These are phyloP conservation scores for Cryphonectria parasitica DNA, from an alignment of 2,329 filamentous ascomycete species.

Conservation along the genomic window DNA sequence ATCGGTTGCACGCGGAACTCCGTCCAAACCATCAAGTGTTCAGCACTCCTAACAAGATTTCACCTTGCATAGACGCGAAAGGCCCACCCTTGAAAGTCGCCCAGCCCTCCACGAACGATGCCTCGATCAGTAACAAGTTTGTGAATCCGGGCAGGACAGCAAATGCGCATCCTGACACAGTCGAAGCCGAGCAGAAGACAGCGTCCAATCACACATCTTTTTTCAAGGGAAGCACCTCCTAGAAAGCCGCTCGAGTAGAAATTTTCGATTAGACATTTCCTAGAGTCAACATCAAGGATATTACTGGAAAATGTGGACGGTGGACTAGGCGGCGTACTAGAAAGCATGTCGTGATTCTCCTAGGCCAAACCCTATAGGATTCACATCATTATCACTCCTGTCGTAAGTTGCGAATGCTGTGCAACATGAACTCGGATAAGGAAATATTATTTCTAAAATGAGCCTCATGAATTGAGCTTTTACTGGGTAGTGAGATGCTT, in stretches of 20 bases:
- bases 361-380: background rate
- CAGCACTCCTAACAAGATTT: background rate
- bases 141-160: constrained; percentile 21
- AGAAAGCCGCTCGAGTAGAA: background rate
- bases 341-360: too few species aligned
- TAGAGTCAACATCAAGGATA: too few species aligned
- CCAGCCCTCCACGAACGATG: constrained; percentile 21
- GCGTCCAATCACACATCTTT: constrained; percentile 17
- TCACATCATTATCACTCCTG: background rate
- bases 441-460: background rate
- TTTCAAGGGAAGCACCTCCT: constrained; percentile 22
- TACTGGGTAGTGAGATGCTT: background rate
- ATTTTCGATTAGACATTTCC: too few species aligned
- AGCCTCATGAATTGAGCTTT: background rate
- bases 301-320: too few species aligned
- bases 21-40: background rate
- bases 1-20: too few species aligned
- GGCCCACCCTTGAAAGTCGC: constrained; percentile 20
- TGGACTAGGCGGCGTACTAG: too few species aligned
- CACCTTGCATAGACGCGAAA: constrained; percentile 15
- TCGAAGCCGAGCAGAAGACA: constrained; percentile 15
- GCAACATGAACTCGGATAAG: background rate
- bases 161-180: constrained; percentile 8
- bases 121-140: constrained; percentile 27
- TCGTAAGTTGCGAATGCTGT: background rate